Conservation (phyloP, 83 land plant species). For the Thuja plicata region DNA sequence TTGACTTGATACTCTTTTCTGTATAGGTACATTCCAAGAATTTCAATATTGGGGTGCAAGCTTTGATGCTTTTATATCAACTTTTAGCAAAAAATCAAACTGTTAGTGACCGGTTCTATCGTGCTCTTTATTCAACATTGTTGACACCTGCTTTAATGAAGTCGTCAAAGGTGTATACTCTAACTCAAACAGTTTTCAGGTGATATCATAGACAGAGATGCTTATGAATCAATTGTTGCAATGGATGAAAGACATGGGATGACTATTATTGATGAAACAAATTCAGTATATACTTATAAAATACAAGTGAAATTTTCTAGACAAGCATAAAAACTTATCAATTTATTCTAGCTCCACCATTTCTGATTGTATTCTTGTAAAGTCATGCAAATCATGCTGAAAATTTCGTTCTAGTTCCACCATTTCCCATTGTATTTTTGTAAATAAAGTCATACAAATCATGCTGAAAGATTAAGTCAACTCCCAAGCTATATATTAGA, state of each 20-base stretch:
- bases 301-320: neutral
- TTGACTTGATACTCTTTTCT: neutral
- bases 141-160: slow-evolving; percentile 74
- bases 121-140: slow-evolving; percentile 86
- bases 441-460: neutral
- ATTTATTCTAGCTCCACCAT: neutral
- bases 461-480: neutral
- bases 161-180: slow-evolving; percentile 76
- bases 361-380: neutral
- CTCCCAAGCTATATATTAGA: neutral
- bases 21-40: slow-evolving; percentile 89
- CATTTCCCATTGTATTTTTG: too few relatives aligned
- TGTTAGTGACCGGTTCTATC: slow-evolving; percentile 91
- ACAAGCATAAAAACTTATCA: neutral
- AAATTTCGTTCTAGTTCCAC: too few relatives aligned
- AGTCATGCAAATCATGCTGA: neutral
- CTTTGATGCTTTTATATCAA: slow-evolving; percentile 89
- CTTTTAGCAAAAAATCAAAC: slow-evolving; percentile 85
- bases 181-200: neutral
- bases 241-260: neutral
- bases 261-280: neutral
- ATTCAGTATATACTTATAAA: neutral
- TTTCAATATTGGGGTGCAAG: slow-evolving; percentile 95
- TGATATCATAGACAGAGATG: neutral
- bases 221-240: neutral